Percentiles rank a stretch among this genome's conserved stretches.
Conservation (phyloP, 306 rosid genomes). For the Quercus parvula region DNA sequence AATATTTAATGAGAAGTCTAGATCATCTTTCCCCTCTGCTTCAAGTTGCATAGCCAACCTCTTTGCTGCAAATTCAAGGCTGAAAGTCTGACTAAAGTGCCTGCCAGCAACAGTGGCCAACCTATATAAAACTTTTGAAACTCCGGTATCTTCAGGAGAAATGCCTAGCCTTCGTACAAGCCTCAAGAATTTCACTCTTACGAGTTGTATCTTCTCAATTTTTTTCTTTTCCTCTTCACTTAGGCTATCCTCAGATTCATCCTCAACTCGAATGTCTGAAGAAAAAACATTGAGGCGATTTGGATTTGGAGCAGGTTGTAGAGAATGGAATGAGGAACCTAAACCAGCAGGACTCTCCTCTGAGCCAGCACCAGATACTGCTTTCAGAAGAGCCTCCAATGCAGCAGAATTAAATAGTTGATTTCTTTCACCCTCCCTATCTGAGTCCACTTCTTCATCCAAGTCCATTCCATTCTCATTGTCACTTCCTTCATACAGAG, state of each 20-base stretch:
- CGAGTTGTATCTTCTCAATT: conserved; percentile 24
- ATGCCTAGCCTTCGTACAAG: conserved; percentile 41
- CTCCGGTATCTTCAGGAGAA: conserved; percentile 38
- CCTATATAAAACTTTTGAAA: conserved; percentile 39
- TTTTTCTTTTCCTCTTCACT: conserved; percentile 39
- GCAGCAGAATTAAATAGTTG: conserved; percentile 10
- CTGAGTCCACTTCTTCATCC: conserved; percentile 14
- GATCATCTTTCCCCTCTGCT: conserved; percentile 35
- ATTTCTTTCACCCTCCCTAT: conserved; percentile 18
- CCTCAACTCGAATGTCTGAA: conserved; percentile 1
- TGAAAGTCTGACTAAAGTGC: conserved; percentile 31
- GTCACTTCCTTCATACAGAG: conserved; percentile 5
- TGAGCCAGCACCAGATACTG: conserved; percentile 15
- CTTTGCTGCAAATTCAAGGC: conserved; percentile 42
- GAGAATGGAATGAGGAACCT: conserved; percentile 17
- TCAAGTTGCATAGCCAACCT: conserved; percentile 45
- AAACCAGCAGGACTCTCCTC: conserved; percentile 20
- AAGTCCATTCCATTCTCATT: conserved; percentile 22
- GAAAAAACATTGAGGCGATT: neutral
- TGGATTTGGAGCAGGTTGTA: neutral
- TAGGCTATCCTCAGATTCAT: conserved; percentile 19
- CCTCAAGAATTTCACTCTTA: conserved; percentile 45
- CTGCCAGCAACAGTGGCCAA: conserved; percentile 37
- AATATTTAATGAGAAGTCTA: conserved; percentile 53
- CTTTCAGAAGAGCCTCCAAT: conserved; percentile 24